phyloP scores from a whole-genome alignment of 164 flowering plant genomes.

The Berberis thunbergii region DNA sequence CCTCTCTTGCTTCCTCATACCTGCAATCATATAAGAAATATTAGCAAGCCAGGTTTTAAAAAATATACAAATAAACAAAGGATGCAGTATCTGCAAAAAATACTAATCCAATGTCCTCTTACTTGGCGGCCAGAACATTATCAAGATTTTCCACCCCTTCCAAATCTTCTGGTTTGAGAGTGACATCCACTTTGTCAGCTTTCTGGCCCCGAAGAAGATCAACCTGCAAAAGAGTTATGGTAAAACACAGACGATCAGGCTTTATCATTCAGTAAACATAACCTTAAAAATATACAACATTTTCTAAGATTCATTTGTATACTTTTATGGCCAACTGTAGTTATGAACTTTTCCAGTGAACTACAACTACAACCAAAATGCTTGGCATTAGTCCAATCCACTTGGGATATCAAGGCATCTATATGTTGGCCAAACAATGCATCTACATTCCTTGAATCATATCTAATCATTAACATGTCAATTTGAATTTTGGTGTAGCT shows the following conservation, averaged over 20 bases:
- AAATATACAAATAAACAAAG: too few relatives aligned
- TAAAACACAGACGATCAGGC: neutral
- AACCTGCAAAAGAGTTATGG: conserved; percentile 42
- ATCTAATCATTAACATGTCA: too few relatives aligned
- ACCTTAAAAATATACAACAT: neutral
- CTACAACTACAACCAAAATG: neutral
- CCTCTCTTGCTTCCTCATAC: conserved; percentile 97
- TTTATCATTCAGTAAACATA: neutral
- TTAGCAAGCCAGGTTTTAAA: neutral
- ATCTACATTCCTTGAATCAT: too few relatives aligned
- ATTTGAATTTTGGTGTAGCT: too few relatives aligned
- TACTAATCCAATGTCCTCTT: conserved; percentile 14
- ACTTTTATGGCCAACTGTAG: too few relatives aligned
- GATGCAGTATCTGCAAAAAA: neutral
- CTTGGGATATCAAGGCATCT: too few relatives aligned
- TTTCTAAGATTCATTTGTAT: neutral
- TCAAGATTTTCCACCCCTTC: conserved; percentile 46
- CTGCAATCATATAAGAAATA: conserved; percentile 22
- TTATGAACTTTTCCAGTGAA: too few relatives aligned
- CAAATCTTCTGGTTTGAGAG: conserved; percentile 87
- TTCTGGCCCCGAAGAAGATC: conserved; percentile 95
- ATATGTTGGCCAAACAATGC: too few relatives aligned
- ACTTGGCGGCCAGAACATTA: conserved; percentile 90
- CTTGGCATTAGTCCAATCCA: too few relatives aligned
- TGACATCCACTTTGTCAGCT: conserved; percentile 87